Percentiles rank a stretch among this genome's conserved stretches.
Evolutionary conservation across 257 asterid genomes (phyloP).

Genomic region (Gardenia jasminoides): DNA sequence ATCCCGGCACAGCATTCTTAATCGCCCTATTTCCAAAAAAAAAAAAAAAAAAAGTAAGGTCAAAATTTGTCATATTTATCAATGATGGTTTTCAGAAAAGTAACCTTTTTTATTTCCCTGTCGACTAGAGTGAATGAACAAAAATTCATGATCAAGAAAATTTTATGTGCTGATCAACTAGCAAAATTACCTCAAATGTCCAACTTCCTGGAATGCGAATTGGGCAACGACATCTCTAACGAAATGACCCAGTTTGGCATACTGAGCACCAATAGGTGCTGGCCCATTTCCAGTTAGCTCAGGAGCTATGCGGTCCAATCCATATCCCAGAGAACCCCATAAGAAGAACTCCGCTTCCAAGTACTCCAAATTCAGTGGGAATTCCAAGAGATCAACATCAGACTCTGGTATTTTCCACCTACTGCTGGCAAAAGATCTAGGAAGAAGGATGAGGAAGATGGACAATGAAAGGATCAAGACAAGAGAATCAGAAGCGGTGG

Average conservation of each 20-base stretch:
- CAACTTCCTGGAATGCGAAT: constrained; percentile 86
- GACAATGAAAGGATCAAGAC: background rate
- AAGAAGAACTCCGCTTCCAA: constrained; percentile 84
- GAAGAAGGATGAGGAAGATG: background rate
- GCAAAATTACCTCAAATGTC: constrained; percentile 60
- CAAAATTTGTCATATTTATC: background rate
- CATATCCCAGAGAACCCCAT: constrained; percentile 62
- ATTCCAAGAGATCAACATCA: constrained; percentile 59
- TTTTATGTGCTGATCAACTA: background rate
- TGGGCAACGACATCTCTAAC: constrained; percentile 55
- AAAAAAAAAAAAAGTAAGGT: background rate
- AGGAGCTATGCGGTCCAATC: constrained; percentile 54
- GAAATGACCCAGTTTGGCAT: constrained; percentile 50
- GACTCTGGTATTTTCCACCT: constrained; percentile 25
- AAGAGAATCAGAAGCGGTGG: background rate
- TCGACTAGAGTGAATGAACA: background rate
- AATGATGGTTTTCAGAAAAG: no score
- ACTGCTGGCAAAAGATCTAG: background rate
- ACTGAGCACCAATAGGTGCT: constrained; percentile 47
- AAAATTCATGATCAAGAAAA: background rate
- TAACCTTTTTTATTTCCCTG: no score
- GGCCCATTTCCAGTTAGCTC: constrained; percentile 63
- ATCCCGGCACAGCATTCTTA: constrained; percentile 56
- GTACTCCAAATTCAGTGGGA: constrained; percentile 71
- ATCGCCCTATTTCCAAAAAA: constrained; percentile 53